Evolutionary conservation across 2,329 filamentous ascomycete species (phyloP).

Genomic region (Aureobasidium vineae): DNA sequence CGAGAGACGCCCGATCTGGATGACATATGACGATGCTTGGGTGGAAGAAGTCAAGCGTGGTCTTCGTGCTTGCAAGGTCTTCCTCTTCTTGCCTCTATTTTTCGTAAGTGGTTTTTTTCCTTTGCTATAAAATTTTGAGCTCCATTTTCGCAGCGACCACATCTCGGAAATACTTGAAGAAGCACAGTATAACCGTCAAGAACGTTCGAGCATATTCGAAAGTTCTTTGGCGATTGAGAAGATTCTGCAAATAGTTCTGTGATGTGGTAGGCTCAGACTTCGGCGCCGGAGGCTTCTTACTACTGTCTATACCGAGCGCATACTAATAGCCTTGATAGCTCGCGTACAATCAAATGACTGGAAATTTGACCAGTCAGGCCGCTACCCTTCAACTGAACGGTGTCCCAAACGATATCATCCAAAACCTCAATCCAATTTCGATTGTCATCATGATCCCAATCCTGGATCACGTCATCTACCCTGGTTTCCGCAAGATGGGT

Average conservation of each 20-base stretch:
- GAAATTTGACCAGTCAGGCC: conserved; percentile 50
- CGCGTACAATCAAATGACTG: conserved; percentile 51
- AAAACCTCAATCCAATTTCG: conserved; percentile 43
- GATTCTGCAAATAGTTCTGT: no score
- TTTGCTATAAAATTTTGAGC: no score
- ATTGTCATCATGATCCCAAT: conserved; percentile 49
- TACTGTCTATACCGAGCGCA: background rate
- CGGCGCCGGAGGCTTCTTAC: no score
- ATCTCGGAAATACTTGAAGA: background rate
- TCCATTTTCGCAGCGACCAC: background rate
- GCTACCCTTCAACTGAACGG: conserved; percentile 44
- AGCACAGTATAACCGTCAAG: no score
- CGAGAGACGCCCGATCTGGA: conserved; percentile 63
- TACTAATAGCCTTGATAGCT: background rate
- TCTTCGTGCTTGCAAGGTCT: conserved; percentile 67
- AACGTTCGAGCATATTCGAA: background rate
- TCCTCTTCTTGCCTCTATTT: conserved; percentile 52
- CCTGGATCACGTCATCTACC: conserved; percentile 48
- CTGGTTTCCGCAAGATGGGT: conserved; percentile 45
- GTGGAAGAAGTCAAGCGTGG: conserved; percentile 71
- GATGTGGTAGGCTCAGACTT: no score
- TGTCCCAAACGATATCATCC: conserved; percentile 50
- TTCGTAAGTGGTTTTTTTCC: conserved; percentile 44
- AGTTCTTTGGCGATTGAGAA: background rate
- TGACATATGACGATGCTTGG: conserved; percentile 78